Base-by-base conservation (phyloP, 78 protist genomes). In the Polysphondylium violaceum region DNA sequence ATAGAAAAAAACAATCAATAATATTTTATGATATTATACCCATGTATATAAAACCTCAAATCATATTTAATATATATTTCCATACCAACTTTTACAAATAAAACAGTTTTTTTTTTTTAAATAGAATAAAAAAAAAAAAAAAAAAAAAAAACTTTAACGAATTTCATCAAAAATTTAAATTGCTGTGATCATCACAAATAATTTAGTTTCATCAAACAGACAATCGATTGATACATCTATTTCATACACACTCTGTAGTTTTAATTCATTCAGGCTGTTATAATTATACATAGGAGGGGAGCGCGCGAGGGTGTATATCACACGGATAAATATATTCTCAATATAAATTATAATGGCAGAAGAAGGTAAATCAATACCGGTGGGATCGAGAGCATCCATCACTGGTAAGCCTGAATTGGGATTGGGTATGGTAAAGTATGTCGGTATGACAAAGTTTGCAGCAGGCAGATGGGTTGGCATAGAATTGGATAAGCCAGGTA, bases 381-480 rank as follows among this genome's bases (percentile, higher is more conserved):
- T 69, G 21, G 94, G 94, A 33, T 35, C 60, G 14, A 29, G 94
- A 9, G 87, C 76, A 19, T 21, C 76, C 7, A 88, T 88, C 29
- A 36, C 14, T 17, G 74, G 71, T 12, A 88, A 88, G 35, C 74
- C 94, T 27, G 86, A 76, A 31, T 38, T 88, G 31, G 94, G 94
- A 25, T 36, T 44, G 19, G 94, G 94, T 71, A 76, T 64, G 23
- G 79, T 92, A 9, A 64, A 63, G 25, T 92, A 86, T 73, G 29
- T 61, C 44, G 95, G 95, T 68, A 56, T 74, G 69, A 76, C 95
- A 29, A 87, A 71, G 71, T 92, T 92, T 65, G 47, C 77, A 41
- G 51, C 69, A 2, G 95, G 95, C 35, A 47, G 81, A 35, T 92
- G 95, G 95, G 95, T 92, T 40, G 95, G 95, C 47, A 56, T 92